Evolutionary conservation across 768 basidiomycete genomes (phyloP).

Genomic region (Rhizopogon vinicolor): DNA sequence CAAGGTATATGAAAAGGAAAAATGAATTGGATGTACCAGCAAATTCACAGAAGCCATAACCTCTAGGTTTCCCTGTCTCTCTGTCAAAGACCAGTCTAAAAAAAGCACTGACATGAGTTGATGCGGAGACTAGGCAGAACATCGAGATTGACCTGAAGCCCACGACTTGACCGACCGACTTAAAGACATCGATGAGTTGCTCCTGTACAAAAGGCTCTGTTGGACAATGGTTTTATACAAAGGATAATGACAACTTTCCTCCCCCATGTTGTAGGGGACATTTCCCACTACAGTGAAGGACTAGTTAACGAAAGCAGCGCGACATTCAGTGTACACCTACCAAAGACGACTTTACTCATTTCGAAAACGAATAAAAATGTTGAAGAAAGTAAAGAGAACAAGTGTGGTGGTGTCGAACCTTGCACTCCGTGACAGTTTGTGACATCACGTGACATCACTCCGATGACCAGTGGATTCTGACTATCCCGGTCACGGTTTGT

Average conservation of each 20-base stretch:
- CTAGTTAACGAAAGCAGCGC: background rate
- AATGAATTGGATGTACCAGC: conserved; percentile 59
- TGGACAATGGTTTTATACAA: conserved; percentile 5
- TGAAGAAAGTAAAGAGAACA: background rate
- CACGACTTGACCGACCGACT: conserved; percentile 81
- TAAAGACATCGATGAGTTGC: conserved; percentile 84
- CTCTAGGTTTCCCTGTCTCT: conserved; percentile 92
- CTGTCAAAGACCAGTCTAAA: conserved; percentile 81
- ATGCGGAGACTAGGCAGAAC: background rate
- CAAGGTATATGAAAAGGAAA: conserved; percentile 16
- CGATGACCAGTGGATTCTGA: no score
- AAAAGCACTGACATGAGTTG: conserved; percentile 5
- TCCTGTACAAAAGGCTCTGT: conserved; percentile 38
- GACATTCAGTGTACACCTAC: conserved; percentile 32
- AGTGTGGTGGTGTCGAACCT: no score
- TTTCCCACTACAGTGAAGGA: conserved; percentile 58
- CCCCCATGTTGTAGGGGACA: conserved; percentile 88
- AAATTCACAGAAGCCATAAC: conserved; percentile 93
- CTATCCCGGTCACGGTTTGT: no score
- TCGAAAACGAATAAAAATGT: background rate
- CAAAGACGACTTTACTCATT: conserved; percentile 75
- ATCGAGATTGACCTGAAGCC: conserved; percentile 66
- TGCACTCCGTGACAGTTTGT: no score
- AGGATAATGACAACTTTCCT: conserved; percentile 33
- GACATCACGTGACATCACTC: no score